These are phyloP conservation scores for Epithemia pelagica DNA, from an alignment of 108 stramenopile genomes.

Conservation along the genomic window DNA sequence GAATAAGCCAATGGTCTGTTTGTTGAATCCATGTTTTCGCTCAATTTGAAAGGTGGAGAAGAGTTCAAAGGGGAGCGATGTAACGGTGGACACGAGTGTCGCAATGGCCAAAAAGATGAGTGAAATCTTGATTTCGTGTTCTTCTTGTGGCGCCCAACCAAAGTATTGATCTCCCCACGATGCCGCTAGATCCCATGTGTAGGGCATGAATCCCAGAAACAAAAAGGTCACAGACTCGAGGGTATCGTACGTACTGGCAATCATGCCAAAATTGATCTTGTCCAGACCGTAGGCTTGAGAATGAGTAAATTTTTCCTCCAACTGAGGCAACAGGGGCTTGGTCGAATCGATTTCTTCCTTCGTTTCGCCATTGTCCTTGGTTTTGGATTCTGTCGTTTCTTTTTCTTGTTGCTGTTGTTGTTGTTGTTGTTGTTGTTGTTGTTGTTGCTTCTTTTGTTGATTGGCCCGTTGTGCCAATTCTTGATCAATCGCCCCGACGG, in stretches of 20 bases:
- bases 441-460: background rate
- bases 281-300: slow-evolving; percentile 86
- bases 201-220: slow-evolving; percentile 72
- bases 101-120: slow-evolving; percentile 73
- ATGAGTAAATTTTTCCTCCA: slow-evolving; percentile 71
- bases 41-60: slow-evolving; percentile 93
- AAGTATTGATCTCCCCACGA: slow-evolving; percentile 29
- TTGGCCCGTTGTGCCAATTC: slow-evolving; percentile 20
- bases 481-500: slow-evolving; percentile 62
- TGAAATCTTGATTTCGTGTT: slow-evolving; percentile 76
- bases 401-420: background rate
- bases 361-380: slow-evolving; percentile 13
- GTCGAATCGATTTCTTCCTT: slow-evolving; percentile 17
- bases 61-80: slow-evolving; percentile 78
- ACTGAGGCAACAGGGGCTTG: slow-evolving; percentile 68
- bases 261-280: slow-evolving; percentile 83
- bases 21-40: slow-evolving; percentile 97
- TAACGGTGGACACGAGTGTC: slow-evolving; percentile 69
- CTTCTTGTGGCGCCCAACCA: slow-evolving; percentile 40
- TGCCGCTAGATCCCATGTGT: slow-evolving; percentile 67
- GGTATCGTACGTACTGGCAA: slow-evolving; percentile 62
- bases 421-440: slow-evolving; percentile 29
- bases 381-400: slow-evolving; percentile 11
- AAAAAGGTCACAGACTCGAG: slow-evolving; percentile 65
- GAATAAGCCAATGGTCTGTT: slow-evolving; percentile 83